Evolutionary conservation across 176 grass and related monocot species (phyloP).

Genomic region (Bromus sterilis): DNA sequence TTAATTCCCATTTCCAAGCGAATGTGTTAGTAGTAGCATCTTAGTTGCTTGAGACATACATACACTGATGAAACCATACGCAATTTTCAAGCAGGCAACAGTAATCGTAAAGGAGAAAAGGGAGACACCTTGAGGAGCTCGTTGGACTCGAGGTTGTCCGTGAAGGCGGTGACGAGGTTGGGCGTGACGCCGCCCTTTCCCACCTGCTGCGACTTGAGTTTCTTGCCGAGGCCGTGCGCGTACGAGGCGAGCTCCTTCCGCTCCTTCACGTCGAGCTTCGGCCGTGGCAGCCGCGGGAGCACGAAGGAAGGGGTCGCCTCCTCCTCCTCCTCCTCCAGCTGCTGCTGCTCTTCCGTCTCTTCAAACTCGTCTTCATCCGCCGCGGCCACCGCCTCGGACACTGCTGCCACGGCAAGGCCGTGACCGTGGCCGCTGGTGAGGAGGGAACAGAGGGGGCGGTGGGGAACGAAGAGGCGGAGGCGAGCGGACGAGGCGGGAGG

Average conservation of each 20-base stretch:
- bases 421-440: not conserved
- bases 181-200: slow-evolving; percentile 79
- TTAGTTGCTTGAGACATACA: not conserved
- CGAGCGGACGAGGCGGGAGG: slow-evolving; percentile 8
- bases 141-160: slow-evolving; percentile 77
- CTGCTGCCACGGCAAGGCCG: not conserved
- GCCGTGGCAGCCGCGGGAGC: slow-evolving; percentile 42
- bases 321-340: slow-evolving; percentile 9
- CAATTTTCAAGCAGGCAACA: not conserved
- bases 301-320: slow-evolving; percentile 12
- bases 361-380: slow-evolving; percentile 12
- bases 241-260: slow-evolving; percentile 86
- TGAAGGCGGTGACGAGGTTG: slow-evolving; percentile 56
- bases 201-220: slow-evolving; percentile 90
- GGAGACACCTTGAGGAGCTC: slow-evolving; percentile 82
- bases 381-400: not conserved
- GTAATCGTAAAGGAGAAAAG: not conserved
- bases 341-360: slow-evolving; percentile 1
- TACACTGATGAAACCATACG: not conserved
- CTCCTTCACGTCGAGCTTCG: slow-evolving; percentile 85
- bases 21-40: not conserved
- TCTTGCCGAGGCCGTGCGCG: slow-evolving; percentile 80
- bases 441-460: slow-evolving; percentile 20
- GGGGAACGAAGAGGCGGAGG: not conserved
- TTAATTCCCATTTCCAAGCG: not conserved